phyloP scores from a whole-genome alignment of 2,329 filamentous ascomycete genomes.

The Colletotrichum incanum region DNA sequence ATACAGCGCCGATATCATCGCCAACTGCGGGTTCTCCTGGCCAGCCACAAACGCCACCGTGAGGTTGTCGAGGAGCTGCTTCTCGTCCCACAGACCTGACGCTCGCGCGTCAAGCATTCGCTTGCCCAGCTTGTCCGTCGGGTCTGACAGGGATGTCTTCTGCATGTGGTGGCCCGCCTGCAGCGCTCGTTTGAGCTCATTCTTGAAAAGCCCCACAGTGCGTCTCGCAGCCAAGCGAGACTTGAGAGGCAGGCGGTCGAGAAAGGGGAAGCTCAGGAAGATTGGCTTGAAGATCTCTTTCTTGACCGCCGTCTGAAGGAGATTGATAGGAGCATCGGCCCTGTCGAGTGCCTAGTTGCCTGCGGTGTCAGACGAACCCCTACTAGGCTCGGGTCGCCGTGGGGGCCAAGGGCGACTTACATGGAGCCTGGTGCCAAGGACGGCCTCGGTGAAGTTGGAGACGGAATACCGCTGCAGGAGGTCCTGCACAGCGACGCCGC shows the following conservation, averaged over 20 bases:
- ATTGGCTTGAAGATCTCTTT: slow-evolving; percentile 53
- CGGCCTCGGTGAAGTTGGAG: slow-evolving; percentile 53
- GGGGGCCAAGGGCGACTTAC: slow-evolving; percentile 41
- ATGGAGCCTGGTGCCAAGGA: slow-evolving; percentile 48
- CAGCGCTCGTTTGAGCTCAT: slow-evolving; percentile 45
- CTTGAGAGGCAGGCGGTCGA: slow-evolving; percentile 50
- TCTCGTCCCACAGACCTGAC: slow-evolving; percentile 48
- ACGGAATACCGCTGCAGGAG: slow-evolving; percentile 55
- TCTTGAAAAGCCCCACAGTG: slow-evolving; percentile 49
- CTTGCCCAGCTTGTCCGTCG: slow-evolving; percentile 40
- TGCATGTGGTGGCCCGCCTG: slow-evolving; percentile 19
- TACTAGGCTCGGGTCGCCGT: slow-evolving; percentile 2
- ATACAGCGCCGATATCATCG: slow-evolving; percentile 55
- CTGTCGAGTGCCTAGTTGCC: slow-evolving; percentile 46
- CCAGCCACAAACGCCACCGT: slow-evolving; percentile 59
- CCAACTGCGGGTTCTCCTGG: slow-evolving; percentile 59
- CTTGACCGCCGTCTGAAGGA: slow-evolving; percentile 49
- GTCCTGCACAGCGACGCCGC: slow-evolving; percentile 50
- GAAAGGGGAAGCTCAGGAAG: slow-evolving; percentile 53
- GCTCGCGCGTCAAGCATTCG: slow-evolving; percentile 46
- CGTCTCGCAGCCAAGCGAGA: slow-evolving; percentile 48
- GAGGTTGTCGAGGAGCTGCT: slow-evolving; percentile 58
- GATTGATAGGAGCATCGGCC: slow-evolving; percentile 44
- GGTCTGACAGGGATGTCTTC: slow-evolving; percentile 19
- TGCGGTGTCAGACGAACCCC: slow-evolving; percentile 20